These are phyloP conservation scores for Ophiognomonia clavigignenti-juglandacearum DNA, from an alignment of 2,329 filamentous ascomycete species.

Conservation along the genomic window DNA sequence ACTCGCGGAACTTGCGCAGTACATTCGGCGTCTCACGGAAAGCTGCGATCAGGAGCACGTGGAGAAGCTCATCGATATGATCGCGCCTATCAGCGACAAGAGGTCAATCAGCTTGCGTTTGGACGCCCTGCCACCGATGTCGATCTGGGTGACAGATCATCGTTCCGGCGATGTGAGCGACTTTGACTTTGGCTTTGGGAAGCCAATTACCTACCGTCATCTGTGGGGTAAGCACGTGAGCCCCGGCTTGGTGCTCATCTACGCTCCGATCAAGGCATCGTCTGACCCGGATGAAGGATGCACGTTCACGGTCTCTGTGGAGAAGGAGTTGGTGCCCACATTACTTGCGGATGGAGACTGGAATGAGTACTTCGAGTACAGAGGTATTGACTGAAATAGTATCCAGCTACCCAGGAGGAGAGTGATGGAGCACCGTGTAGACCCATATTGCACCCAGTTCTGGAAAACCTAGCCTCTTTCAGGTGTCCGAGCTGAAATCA, in stretches of 20 bases:
- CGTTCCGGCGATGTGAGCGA: constrained; percentile 25
- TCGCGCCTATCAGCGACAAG: constrained; percentile 33
- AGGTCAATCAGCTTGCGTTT: constrained; percentile 26
- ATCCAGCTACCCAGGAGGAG: too few relatives aligned
- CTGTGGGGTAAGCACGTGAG: constrained; percentile 25
- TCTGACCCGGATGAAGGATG: constrained; percentile 29
- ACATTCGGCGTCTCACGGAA: constrained; percentile 32
- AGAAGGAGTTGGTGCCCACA: constrained; percentile 26
- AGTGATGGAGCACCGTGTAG: too few relatives aligned
- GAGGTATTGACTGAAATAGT: constrained; percentile 29
- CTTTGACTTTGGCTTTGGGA: constrained; percentile 32
- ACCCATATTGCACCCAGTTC: too few relatives aligned
- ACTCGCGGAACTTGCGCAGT: constrained; percentile 29
- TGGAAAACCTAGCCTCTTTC: too few relatives aligned
- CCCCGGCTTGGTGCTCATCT: constrained; percentile 24
- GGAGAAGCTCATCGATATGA: constrained; percentile 22
- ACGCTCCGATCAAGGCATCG: constrained; percentile 24
- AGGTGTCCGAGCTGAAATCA: too few relatives aligned
- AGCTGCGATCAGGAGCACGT: constrained; percentile 28
- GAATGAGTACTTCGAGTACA: constrained; percentile 32
- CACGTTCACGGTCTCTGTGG: constrained; percentile 29
- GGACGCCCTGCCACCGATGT: constrained; percentile 31
- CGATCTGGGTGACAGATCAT: constrained; percentile 30
- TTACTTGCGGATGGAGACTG: constrained; percentile 31
- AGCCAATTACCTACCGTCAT: constrained; percentile 28